Conservation (phyloP, 2,329 filamentous ascomycete genomes). For the Triangularia setosa region DNA sequence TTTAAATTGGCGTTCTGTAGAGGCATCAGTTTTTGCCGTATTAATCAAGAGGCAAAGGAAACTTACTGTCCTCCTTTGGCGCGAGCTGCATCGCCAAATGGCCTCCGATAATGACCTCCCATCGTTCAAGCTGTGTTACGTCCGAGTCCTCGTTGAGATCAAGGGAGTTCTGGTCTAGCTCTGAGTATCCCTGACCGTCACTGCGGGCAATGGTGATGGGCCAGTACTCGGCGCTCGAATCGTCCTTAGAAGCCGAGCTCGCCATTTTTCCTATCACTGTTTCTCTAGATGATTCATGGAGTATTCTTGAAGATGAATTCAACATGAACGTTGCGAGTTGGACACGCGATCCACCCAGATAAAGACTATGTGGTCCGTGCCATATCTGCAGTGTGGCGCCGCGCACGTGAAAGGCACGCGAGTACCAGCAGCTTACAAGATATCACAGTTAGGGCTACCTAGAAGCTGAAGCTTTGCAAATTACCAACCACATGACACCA, state of each 20-base stretch:
- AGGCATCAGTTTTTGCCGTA: neutral
- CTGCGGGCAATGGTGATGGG: constrained; percentile 41
- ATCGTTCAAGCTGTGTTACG: constrained; percentile 31
- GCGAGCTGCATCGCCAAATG: constrained; percentile 24
- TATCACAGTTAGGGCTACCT: neutral
- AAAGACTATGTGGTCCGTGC: neutral
- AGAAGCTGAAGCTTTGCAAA: neutral
- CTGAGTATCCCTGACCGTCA: constrained; percentile 39
- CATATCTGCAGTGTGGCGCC: neutral
- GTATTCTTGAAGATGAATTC: neutral
- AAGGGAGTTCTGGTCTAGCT: constrained; percentile 21
- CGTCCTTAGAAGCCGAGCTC: constrained; percentile 10
- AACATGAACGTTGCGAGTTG: neutral
- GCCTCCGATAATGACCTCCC: constrained; percentile 26
- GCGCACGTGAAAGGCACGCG: neutral
- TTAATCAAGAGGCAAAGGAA: neutral
- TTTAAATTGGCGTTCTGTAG: constrained; percentile 24
- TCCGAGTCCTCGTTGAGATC: constrained; percentile 27
- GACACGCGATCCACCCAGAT: neutral
- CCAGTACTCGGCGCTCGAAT: constrained; percentile 18
- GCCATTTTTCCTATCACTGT: constrained; percentile 7
- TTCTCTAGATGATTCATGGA: neutral
- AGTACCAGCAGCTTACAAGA: neutral
- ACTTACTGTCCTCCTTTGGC: constrained; percentile 24
- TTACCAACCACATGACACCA: neutral